Conservation (phyloP, 805 yeast genomes). For the Lachancea mirantina region DNA sequence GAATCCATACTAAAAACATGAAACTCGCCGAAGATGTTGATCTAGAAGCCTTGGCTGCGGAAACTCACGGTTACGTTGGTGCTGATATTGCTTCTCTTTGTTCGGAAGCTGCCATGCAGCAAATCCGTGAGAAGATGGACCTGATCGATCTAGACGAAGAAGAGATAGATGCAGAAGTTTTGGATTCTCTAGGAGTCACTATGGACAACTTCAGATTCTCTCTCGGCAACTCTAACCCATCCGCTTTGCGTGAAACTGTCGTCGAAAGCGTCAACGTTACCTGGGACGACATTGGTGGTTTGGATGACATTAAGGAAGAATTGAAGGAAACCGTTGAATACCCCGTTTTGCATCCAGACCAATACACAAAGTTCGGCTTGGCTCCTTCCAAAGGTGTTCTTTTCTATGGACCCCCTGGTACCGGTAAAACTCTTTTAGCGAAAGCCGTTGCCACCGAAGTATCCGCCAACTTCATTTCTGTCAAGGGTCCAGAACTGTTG, state of each 20-base stretch:
- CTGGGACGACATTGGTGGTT: conserved; percentile 99
- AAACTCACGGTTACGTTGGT: conserved; percentile 99
- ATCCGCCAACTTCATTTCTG: conserved; percentile 95
- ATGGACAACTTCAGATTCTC: conserved; percentile 99
- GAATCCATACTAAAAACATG: conserved; percentile 98
- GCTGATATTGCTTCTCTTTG: conserved; percentile 97
- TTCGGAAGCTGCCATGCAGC: conserved; percentile 99
- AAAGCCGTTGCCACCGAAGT: conserved; percentile 99
- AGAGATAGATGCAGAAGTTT: conserved; percentile 93
- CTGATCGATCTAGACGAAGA: conserved; percentile 93
- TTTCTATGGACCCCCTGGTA: conserved; percentile 99
- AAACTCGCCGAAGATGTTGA: conserved; percentile 92
- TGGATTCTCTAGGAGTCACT: conserved; percentile 94
- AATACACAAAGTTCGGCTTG: conserved; percentile 95
- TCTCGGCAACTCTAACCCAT: conserved; percentile 94
- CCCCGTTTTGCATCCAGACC: conserved; percentile 98
- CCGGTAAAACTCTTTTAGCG: conserved; percentile 97
- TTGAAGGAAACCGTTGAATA: conserved; percentile 98
- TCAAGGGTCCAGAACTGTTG: conserved; percentile 92
- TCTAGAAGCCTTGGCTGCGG: conserved; percentile 90
- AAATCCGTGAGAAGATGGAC: conserved; percentile 99
- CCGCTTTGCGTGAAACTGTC: conserved; percentile 98
- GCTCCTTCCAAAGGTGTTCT: conserved; percentile 98
- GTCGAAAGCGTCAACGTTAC: conserved; percentile 98
- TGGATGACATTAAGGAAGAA: conserved; percentile 92